A percentile compares a stretch with the other conserved stretches of the same genome.
phyloP scores from a whole-genome alignment of 2,329 filamentous ascomycete species.

The Ceratocystis eucalypticola region DNA sequence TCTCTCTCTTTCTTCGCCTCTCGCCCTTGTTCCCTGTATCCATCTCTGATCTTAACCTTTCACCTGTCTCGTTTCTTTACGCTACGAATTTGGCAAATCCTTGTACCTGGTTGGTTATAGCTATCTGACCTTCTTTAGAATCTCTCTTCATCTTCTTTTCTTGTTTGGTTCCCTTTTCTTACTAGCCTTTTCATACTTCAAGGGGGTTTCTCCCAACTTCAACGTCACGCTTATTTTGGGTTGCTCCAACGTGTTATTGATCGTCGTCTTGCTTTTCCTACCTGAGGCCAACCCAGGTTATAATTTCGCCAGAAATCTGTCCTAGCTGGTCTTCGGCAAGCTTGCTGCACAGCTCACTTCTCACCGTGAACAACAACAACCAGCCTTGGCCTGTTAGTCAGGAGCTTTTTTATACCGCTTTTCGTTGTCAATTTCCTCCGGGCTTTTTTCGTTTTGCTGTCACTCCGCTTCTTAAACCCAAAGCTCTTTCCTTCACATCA shows the following conservation, averaged over 20 bases:
- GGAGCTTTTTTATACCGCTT: not conserved
- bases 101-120: conserved; percentile 4
- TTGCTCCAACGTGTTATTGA: not conserved
- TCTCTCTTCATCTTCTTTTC: not conserved
- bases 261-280: not conserved
- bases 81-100: not conserved
- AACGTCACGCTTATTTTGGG: not conserved
- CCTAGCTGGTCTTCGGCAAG: not conserved
- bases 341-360: not conserved
- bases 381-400: not conserved
- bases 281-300: not conserved
- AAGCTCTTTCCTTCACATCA: not conserved
- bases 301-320: not conserved
- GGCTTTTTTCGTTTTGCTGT: not conserved
- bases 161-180: not conserved
- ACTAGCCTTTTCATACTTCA: not conserved
- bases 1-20: not conserved
- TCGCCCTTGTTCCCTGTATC: conserved; percentile 1
- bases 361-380: not conserved
- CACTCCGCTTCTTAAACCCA: not conserved
- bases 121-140: not conserved
- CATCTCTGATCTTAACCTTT: not conserved
- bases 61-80: not conserved
- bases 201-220: not conserved
- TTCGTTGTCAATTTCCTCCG: not conserved